Evolutionary conservation across 1,284 basidiomycete species (phyloP).

Genomic region (Xerocomus amazonicus): DNA sequence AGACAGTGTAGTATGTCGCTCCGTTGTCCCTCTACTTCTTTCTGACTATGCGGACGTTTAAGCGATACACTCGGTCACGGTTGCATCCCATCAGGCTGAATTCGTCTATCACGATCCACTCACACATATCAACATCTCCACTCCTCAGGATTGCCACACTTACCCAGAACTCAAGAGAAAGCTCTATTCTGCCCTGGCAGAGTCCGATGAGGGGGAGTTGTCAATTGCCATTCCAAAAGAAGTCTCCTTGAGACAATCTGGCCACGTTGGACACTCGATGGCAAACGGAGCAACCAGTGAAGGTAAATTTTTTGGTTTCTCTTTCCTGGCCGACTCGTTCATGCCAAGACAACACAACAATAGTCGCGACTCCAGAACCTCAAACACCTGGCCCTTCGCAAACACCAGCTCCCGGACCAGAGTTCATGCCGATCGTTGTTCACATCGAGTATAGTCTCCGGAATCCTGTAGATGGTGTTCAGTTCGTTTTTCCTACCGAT

Average conservation of each 20-base stretch:
- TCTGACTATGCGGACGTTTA: constrained; percentile 21
- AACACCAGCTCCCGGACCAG: constrained; percentile 45
- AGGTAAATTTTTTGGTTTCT: constrained; percentile 35
- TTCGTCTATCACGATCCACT: constrained; percentile 78
- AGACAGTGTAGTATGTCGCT: constrained; percentile 72
- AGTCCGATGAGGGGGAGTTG: constrained; percentile 91
- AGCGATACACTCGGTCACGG: constrained; percentile 75
- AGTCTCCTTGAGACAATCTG: constrained; percentile 64
- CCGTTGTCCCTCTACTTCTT: neutral
- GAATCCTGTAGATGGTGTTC: constrained; percentile 82
- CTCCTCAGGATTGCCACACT: constrained; percentile 79
- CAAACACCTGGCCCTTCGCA: constrained; percentile 60
- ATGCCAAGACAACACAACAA: constrained; percentile 2
- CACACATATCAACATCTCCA: constrained; percentile 62
- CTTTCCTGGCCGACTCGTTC: constrained; percentile 6
- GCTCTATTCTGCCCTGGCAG: constrained; percentile 85
- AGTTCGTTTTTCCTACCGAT: constrained; percentile 80
- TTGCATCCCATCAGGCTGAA: constrained; percentile 65
- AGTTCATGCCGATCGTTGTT: constrained; percentile 76
- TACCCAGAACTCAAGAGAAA: constrained; percentile 95
- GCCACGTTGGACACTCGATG: constrained; percentile 42
- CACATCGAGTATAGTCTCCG: constrained; percentile 78
- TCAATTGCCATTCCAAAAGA: constrained; percentile 87
- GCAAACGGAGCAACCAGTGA: constrained; percentile 43
- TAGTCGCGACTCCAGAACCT: constrained; percentile 75